Conservation (phyloP, 2,329 filamentous ascomycete genomes). For the Lomentospora prolificans region DNA sequence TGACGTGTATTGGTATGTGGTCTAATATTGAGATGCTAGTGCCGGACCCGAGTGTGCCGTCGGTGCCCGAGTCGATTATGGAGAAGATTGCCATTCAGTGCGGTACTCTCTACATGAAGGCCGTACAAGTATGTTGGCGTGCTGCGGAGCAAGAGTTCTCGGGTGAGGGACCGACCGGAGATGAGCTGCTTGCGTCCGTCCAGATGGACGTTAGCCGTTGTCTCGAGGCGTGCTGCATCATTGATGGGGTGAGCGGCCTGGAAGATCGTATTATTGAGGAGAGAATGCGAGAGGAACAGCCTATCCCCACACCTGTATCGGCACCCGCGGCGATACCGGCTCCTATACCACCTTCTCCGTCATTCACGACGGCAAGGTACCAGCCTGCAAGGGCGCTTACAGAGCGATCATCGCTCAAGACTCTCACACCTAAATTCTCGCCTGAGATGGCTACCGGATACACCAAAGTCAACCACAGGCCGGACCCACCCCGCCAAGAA, state of each 20-base stretch:
- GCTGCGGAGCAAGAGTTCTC: conserved; percentile 55
- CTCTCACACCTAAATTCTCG: neutral
- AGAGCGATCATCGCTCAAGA: neutral
- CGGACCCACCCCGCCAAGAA: neutral
- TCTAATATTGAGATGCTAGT: conserved; percentile 49
- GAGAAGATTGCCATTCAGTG: conserved; percentile 57
- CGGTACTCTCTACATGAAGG: conserved; percentile 65
- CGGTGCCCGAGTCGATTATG: conserved; percentile 51
- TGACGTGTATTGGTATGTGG: conserved; percentile 71
- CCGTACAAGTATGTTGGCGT: conserved; percentile 60
- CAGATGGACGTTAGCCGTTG: conserved; percentile 48
- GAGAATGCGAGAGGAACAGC: neutral
- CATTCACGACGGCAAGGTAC: neutral
- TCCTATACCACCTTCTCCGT: neutral
- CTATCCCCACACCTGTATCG: neutral
- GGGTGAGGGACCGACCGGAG: conserved; percentile 30
- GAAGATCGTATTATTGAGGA: conserved; percentile 30
- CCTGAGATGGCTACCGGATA: neutral
- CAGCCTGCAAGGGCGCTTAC: neutral
- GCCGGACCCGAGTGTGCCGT: conserved; percentile 32
- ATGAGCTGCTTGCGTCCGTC: conserved; percentile 41
- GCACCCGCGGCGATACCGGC: neutral
- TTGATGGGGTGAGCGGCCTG: conserved; percentile 48
- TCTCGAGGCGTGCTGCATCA: conserved; percentile 50
- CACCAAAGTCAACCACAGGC: neutral